These are phyloP conservation scores for Lentinula sp. DNA, from an alignment of 768 basidiomycete species.

Conservation along the genomic window DNA sequence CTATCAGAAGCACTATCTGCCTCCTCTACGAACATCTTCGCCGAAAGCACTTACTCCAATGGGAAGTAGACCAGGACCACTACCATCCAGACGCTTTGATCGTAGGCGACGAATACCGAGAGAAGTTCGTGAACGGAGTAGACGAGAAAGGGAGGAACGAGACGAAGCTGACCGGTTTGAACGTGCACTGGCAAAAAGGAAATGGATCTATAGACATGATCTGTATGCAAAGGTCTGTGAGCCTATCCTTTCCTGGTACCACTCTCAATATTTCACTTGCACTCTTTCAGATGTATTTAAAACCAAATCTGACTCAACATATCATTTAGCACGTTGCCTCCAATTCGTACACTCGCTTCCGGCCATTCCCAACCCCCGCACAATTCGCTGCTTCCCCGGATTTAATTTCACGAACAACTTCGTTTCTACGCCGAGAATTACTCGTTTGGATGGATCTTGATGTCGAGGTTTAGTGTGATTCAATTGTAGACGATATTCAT, in stretches of 20 bases:
- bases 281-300: conserved; percentile 4
- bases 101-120: conserved; percentile 28
- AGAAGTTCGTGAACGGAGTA: conserved; percentile 51
- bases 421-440: conserved; percentile 80
- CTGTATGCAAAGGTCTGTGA: conserved; percentile 78
- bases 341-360: conserved; percentile 78
- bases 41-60: conserved; percentile 23
- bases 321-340: conserved; percentile 77
- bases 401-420: conserved; percentile 67
- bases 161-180: conserved; percentile 70
- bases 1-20: conserved; percentile 75
- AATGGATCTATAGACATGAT: conserved; percentile 75
- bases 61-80: conserved; percentile 17
- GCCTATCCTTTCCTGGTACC: not conserved
- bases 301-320: conserved; percentile 7
- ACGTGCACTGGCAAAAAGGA: conserved; percentile 61
- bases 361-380: conserved; percentile 83
- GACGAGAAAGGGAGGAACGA: conserved; percentile 39
- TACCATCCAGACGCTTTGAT: conserved; percentile 19
- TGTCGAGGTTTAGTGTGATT: conserved; percentile 57
- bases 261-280: not conserved
- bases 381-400: conserved; percentile 78
- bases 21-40: conserved; percentile 51
- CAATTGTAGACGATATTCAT: not conserved
- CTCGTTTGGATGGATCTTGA: conserved; percentile 87